Percentiles rank a stretch among this genome's conserved stretches.
These are phyloP conservation scores for Sinapis alba DNA, from an alignment of 441 rosid genomes.

Conservation along the genomic window DNA sequence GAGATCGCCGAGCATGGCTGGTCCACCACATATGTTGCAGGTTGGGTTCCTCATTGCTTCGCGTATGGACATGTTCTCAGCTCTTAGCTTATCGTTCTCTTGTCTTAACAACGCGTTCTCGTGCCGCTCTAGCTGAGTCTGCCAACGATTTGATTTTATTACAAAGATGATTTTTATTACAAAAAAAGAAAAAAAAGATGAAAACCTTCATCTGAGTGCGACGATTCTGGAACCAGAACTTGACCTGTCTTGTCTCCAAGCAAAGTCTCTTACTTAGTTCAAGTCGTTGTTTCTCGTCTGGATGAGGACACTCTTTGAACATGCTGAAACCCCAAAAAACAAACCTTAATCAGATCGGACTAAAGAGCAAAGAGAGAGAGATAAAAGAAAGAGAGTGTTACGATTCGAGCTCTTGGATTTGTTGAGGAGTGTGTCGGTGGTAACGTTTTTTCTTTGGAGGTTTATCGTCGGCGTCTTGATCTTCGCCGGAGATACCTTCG, in stretches of 20 bases:
- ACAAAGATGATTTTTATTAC: background rate
- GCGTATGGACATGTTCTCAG: constrained; percentile 39
- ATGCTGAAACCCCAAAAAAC: constrained; percentile 42
- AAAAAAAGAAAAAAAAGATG: background rate
- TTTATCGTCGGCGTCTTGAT: constrained; percentile 51
- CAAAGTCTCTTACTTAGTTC: constrained; percentile 86
- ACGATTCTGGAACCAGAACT: constrained; percentile 99
- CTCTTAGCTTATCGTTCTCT: constrained; percentile 42
- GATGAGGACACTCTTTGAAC: constrained; percentile 98
- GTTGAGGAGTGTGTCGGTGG: constrained; percentile 61
- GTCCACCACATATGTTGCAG: constrained; percentile 36
- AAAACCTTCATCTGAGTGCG: constrained; percentile 96
- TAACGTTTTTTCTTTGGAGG: constrained; percentile 56
- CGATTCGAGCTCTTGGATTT: constrained; percentile 49
- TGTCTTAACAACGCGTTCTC: constrained; percentile 44
- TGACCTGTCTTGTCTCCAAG: constrained; percentile 87
- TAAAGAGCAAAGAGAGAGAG: background rate
- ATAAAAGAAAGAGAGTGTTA: background rate
- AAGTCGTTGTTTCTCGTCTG: constrained; percentile 89
- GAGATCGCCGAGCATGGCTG: constrained; percentile 37
- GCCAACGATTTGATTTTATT: background rate
- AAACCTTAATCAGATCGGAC: constrained; percentile 3
- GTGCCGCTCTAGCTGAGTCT: constrained; percentile 44
- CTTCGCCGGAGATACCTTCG: constrained; percentile 74
- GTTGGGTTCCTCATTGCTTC: constrained; percentile 43